Evolutionary conservation across 768 basidiomycete species (phyloP).

Genomic region (Tylopilus cervinicoccineus): DNA sequence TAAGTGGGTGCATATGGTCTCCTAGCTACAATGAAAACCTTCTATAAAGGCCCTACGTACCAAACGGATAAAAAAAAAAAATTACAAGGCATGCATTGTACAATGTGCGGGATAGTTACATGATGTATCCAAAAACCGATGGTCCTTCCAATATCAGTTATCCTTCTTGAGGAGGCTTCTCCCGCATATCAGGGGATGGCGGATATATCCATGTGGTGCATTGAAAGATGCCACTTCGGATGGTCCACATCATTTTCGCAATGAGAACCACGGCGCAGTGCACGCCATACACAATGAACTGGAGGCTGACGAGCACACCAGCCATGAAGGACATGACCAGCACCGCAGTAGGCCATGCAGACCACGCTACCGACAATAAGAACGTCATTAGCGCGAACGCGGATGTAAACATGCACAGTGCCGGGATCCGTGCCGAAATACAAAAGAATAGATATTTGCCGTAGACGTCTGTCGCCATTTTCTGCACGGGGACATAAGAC

Average conservation of each 20-base stretch:
- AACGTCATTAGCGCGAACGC: slow-evolving; percentile 57
- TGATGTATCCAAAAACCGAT: neutral
- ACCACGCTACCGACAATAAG: slow-evolving; percentile 57
- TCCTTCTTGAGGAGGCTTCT: slow-evolving; percentile 5
- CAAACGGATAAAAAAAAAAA: neutral
- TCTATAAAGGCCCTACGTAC: neutral
- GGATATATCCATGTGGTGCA: slow-evolving; percentile 14
- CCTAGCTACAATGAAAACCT: neutral
- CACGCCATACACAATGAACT: slow-evolving; percentile 60
- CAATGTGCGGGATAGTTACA: neutral
- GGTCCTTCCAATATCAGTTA: slow-evolving; percentile 3
- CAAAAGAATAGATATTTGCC: slow-evolving; percentile 65
- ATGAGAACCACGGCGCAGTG: slow-evolving; percentile 22
- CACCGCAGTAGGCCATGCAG: slow-evolving; percentile 60
- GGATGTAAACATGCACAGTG: slow-evolving; percentile 55
- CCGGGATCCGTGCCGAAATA: slow-evolving; percentile 60
- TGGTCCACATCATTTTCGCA: neutral
- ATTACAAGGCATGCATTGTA: slow-evolving; percentile 8
- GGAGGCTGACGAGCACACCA: slow-evolving; percentile 57
- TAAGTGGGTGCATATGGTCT: no score
- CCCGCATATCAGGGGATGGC: slow-evolving; percentile 2
- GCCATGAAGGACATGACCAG: slow-evolving; percentile 53
- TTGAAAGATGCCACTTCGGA: slow-evolving; percentile 12
- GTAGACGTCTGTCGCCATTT: slow-evolving; percentile 49
- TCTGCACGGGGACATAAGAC: slow-evolving; percentile 7